Evolutionary conservation across 2,329 filamentous ascomycete genomes (phyloP).

Genomic region (Fusarium xyrophilum): DNA sequence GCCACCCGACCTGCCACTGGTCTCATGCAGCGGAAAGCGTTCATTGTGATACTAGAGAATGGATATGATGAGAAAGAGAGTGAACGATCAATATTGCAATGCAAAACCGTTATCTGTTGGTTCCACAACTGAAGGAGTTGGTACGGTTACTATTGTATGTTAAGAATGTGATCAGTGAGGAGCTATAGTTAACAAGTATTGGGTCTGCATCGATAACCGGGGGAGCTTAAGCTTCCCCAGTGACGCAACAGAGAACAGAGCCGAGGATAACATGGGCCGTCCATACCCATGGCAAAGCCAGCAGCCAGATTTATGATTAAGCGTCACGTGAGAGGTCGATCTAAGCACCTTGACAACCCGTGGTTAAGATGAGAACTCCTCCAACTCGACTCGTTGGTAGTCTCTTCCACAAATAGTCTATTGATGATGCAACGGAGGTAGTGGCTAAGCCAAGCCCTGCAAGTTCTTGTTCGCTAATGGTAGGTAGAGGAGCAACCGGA

Average conservation of each 20-base stretch:
- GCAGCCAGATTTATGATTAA: not conserved
- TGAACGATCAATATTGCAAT: not conserved
- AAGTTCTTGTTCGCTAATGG: not conserved
- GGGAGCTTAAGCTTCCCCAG: conserved; percentile 31
- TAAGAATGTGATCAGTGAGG: conserved; percentile 7
- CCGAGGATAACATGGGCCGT: conserved; percentile 40
- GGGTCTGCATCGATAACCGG: conserved; percentile 1
- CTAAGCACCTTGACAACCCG: not conserved
- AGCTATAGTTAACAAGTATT: conserved; percentile 25
- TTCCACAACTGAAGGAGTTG: conserved; percentile 1
- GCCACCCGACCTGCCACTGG: conserved; percentile 57
- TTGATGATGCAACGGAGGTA: not conserved
- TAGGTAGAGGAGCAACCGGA: not conserved
- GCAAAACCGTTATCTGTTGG: not conserved
- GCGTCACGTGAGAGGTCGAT: conserved; percentile 29
- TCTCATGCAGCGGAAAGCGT: conserved; percentile 64
- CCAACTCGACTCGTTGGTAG: not conserved
- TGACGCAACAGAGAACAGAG: conserved; percentile 42
- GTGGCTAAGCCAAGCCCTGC: not conserved
- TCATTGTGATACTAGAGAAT: conserved; percentile 49
- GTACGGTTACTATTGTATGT: not conserved
- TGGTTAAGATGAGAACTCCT: not conserved
- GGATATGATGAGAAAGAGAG: not conserved
- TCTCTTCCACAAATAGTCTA: not conserved
- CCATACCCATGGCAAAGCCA: conserved; percentile 34